Base-by-base conservation (phyloP, 1,139 yeast species). In the Debaryomycetaceae sp. region DNA sequence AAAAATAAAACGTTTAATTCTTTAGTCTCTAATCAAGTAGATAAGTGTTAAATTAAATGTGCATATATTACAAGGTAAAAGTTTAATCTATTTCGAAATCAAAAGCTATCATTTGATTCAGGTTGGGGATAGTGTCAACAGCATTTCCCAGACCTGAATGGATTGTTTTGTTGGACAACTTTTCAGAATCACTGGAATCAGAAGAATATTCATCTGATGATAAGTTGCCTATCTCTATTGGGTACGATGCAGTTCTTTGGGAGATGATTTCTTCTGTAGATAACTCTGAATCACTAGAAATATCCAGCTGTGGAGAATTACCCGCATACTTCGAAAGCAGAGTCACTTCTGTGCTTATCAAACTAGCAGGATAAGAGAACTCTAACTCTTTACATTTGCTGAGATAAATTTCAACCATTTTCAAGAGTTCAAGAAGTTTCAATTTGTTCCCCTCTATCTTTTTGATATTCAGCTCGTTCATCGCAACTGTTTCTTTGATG, bases 21-120 rank as follows among this genome's bases (percentile, higher is more conserved):
- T 22, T 22, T 22, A 8, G 11, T 11, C 26, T 22, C 11, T 22
- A 3, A 22, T 22, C 11, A 22, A 8, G 26, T 22, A 22, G 2
- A 8, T 3, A 8, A 8, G 7, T 22, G 26, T 22, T 22, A 22
- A 26, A 17, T 19, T 31, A 17, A 17, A 9, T 11, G 30, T 29
- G 18, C 30, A 35, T 31, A 13, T 17, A 17, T 32, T 17, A 9
- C 31, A 26, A 36, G 31, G 39, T 40, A 19, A 14, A 29, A n/a
- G n/a, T n/a, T 33, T 45, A 57, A 6, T 59, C 56, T 37, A 59
- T 58, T 37, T 64, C 68, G 44, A 61, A 65, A 29, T 65, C 70
- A 39, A 65, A 58, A 29, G 64, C 67, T 46, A 60, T 47, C 14
- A 8, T 5, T 18, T 22, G 26, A 8, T 22, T 11, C 7, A 11